Conservation (phyloP, 306 rosid genomes). For the Cyamopsis tetragonoloba region DNA sequence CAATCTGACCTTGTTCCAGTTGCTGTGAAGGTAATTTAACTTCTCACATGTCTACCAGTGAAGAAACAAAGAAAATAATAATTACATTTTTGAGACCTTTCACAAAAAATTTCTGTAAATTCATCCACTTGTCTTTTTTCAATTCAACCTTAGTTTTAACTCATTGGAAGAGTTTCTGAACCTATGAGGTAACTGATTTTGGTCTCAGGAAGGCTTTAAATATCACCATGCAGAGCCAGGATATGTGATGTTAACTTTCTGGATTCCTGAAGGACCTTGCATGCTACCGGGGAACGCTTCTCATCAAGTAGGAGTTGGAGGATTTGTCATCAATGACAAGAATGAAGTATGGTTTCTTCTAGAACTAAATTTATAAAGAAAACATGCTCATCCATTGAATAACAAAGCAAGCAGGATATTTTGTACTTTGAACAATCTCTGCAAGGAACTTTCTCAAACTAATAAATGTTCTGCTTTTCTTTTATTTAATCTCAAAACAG, state of each 20-base stretch:
- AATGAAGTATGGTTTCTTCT: slow-evolving; percentile 58
- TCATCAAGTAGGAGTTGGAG: slow-evolving; percentile 95
- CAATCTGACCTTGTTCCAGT: slow-evolving; percentile 72
- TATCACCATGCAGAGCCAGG: slow-evolving; percentile 95
- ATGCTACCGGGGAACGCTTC: slow-evolving; percentile 96
- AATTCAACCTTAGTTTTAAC: not conserved
- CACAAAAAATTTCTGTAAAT: not conserved
- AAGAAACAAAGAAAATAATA: not conserved
- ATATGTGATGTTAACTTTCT: slow-evolving; percentile 85
- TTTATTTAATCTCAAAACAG: not conserved
- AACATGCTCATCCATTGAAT: not conserved
- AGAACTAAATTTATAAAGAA: not conserved
- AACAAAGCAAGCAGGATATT: not conserved
- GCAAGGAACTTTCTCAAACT: not conserved
- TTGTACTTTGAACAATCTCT: not conserved
- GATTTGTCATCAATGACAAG: slow-evolving; percentile 72
- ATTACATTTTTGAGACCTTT: not conserved
- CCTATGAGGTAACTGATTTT: slow-evolving; percentile 29
- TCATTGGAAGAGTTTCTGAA: slow-evolving; percentile 1
- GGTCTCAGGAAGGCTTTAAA: slow-evolving; percentile 80
- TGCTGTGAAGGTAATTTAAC: slow-evolving; percentile 80
- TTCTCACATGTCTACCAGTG: not conserved
- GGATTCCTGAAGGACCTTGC: slow-evolving; percentile 94
- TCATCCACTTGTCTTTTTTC: not conserved
- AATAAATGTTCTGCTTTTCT: not conserved